A percentile compares a stretch with the other conserved stretches of the same genome.
phyloP scores from a whole-genome alignment of 2,329 filamentous ascomycete genomes.

The Pseudogymnoascus sp. region DNA sequence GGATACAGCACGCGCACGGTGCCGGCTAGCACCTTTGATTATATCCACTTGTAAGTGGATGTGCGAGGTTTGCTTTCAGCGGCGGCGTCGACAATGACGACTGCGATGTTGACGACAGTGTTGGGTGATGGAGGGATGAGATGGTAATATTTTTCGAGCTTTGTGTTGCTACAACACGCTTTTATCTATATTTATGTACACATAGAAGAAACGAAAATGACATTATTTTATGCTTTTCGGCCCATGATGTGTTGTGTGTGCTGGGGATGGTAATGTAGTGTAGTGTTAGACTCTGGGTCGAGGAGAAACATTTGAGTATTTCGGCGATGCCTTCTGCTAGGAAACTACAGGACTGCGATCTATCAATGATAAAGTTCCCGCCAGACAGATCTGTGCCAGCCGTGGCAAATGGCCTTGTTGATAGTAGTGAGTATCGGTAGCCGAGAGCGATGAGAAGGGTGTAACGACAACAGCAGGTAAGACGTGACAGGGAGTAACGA shows the following conservation, averaged over 20 bases:
- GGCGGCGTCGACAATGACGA: not conserved
- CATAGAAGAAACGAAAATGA: not conserved
- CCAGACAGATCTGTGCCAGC: no score
- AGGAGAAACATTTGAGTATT: no score
- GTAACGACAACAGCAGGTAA: no score
- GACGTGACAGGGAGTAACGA: no score
- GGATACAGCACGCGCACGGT: not conserved
- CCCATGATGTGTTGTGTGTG: not conserved
- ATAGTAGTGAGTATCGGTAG: no score
- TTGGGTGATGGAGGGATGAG: not conserved
- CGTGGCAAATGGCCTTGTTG: no score
- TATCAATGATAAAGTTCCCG: no score
- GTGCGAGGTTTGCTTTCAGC: not conserved
- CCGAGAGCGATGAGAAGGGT: no score
- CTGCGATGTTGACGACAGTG: not conserved
- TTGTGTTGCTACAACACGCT: not conserved
- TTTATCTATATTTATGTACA: not conserved
- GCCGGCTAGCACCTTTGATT: not conserved
- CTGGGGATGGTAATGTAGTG: not conserved
- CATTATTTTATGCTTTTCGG: slow-evolving; percentile 6
- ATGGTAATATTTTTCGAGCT: not conserved
- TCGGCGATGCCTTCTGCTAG: no score
- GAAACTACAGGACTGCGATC: no score
- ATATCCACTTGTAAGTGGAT: not conserved
- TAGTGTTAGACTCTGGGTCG: no score